Evolutionary conservation across 345 rosid genomes (phyloP).

Genomic region (Clausena lansium): DNA sequence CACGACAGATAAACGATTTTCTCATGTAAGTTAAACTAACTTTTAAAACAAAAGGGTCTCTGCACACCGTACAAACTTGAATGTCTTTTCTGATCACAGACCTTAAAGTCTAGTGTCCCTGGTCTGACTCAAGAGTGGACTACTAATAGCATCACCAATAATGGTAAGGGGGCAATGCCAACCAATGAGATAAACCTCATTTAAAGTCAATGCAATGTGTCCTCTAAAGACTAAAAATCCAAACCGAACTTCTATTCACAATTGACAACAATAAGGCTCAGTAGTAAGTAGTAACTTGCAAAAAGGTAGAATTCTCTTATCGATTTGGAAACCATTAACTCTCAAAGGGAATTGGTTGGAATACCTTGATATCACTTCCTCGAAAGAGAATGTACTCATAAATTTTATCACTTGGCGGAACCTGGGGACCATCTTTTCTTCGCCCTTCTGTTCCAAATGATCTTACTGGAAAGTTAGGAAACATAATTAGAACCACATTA

Average conservation of each 20-base stretch:
- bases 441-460: conserved; percentile 83
- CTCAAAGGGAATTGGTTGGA: background rate
- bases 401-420: conserved; percentile 65
- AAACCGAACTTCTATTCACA: background rate
- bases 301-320: background rate
- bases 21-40: background rate
- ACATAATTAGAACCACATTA: background rate
- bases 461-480: conserved; percentile 45
- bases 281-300: background rate
- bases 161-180: background rate
- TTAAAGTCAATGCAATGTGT: background rate
- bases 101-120: background rate
- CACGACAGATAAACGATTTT: background rate
- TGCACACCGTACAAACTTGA: background rate
- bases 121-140: background rate
- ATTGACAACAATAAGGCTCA: background rate
- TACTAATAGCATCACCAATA: background rate
- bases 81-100: background rate
- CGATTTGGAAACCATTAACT: background rate
- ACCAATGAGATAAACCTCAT: background rate
- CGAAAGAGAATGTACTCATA: conserved; percentile 78
- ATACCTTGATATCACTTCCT: conserved; percentile 79
- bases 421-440: conserved; percentile 72
- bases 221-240: background rate
- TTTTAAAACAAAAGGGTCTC: background rate